These are phyloP conservation scores for Agapanthus africanus DNA, from an alignment of 106 monocot species.

Conservation along the genomic window DNA sequence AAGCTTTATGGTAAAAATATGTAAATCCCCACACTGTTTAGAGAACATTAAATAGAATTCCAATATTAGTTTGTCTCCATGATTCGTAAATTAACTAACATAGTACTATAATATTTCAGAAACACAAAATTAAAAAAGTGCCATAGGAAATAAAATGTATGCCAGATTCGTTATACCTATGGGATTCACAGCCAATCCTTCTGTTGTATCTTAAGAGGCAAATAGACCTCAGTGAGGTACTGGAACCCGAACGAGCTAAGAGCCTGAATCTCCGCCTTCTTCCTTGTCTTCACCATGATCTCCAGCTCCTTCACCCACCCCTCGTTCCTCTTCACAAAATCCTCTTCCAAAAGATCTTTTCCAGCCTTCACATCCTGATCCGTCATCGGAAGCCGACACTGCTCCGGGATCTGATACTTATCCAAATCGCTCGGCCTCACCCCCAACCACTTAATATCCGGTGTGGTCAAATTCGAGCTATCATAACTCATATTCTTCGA, in stretches of 20 bases:
- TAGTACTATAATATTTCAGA: too few relatives aligned
- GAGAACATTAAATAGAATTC: too few relatives aligned
- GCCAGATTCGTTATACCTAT: too few relatives aligned
- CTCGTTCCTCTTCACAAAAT: slow-evolving; percentile 87
- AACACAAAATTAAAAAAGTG: too few relatives aligned
- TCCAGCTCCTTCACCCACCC: slow-evolving; percentile 96
- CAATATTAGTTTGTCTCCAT: too few relatives aligned
- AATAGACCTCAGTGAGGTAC: slow-evolving; percentile 90
- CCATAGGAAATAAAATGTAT: too few relatives aligned
- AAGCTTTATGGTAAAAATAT: too few relatives aligned
- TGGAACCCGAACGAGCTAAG: slow-evolving; percentile 97
- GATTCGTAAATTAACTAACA: too few relatives aligned
- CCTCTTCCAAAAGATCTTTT: slow-evolving; percentile 95
- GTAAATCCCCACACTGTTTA: too few relatives aligned
- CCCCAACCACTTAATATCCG: slow-evolving; percentile 97
- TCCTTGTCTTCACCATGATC: slow-evolving; percentile 78
- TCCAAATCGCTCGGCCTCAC: slow-evolving; percentile 87
- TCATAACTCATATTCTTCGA: slow-evolving; percentile 99
- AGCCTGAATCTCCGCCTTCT: slow-evolving; percentile 99
- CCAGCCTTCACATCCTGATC: slow-evolving; percentile 97
- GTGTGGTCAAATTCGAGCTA: slow-evolving; percentile 85
- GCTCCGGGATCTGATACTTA: slow-evolving; percentile 89
- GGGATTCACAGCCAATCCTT: slow-evolving; percentile 88
- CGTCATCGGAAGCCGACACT: slow-evolving; percentile 90
- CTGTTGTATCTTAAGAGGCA: slow-evolving; percentile 92